These are phyloP conservation scores for Linnemannia schmuckeri DNA, from an alignment of 192 early-diverging fungal genomes.

Conservation along the genomic window DNA sequence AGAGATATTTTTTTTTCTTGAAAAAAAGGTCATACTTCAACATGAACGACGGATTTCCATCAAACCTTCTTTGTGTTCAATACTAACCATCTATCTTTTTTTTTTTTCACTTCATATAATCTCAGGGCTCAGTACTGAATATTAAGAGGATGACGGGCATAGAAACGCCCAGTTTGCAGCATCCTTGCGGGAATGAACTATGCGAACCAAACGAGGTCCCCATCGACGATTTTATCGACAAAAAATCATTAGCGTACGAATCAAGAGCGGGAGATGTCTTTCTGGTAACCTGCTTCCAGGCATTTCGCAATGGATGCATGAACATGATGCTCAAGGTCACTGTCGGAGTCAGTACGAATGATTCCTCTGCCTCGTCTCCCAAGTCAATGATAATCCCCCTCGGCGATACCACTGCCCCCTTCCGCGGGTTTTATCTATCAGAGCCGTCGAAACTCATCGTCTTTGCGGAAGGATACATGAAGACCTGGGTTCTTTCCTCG, in stretches of 20 bases:
- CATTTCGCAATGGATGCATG: background rate
- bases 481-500: conserved; percentile 2
- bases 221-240: background rate
- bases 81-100: background rate
- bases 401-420: background rate
- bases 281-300: background rate
- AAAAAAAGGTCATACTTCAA: too few relatives aligned
- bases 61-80: background rate
- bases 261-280: background rate
- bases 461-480: background rate
- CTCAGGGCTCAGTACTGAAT: background rate
- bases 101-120: background rate
- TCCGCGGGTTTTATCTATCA: background rate
- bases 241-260: background rate
- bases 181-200: background rate
- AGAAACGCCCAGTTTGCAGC: background rate
- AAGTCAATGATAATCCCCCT: conserved; percentile 1
- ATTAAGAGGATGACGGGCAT: background rate
- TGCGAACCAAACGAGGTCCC: background rate
- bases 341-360: background rate
- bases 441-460: conserved; percentile 9
- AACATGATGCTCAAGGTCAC: background rate
- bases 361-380: background rate
- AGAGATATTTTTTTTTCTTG: background rate
- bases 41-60: too few relatives aligned